Base-by-base conservation (phyloP, 768 basidiomycete species). In the Trametes punicea region DNA sequence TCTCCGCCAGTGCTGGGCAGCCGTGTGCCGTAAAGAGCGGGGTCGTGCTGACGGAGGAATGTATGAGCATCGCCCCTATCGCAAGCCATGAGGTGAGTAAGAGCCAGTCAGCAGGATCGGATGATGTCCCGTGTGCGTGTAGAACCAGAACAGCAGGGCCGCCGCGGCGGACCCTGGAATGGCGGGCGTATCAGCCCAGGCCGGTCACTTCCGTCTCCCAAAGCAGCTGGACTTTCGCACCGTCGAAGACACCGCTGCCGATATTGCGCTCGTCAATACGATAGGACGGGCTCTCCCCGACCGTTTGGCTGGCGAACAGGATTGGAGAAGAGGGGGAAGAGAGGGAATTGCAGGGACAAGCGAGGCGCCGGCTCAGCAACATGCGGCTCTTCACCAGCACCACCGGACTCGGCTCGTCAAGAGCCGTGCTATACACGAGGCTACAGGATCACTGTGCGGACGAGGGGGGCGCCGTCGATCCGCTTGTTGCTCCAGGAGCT, bases 31-130 rank as follows among this genome's bases (percentile, higher is more conserved):
- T 45, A 45, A 44, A n/a, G 42, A 9, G 51, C 31, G 51, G 41
- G 25, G 42, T 31, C 33, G 31, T 45, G 51, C 31, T 36, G 51
- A 16, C 45, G 25, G 13, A 23, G 40, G 30, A 52, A 6, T 52
- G 40, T 52, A 52, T 52, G 25, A 21, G 47, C 21, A 33, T 31
- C 30, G 44, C 52, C 52, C 52, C 52, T 54, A 54, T 54, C 52
- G 44, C n/a, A 8, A 30, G 33, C 23, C 52, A 54, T 34, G 52
- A 54, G 52, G 55, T 44, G 55, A 27, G 13, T 46, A 18, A 25
- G 13, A 44, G 34, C 15, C 50, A 47, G 50, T 46, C 44, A 45
- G 48, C 33, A 44, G 42, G 44, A 36, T 26, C 41, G 47, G 51
- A 42, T 25, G 39, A 20, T 25, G 50, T 41, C 30, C 50, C 38